Conservation (phyloP, 1,139 yeast genomes). For the Yamadazyma jaroonii region DNA sequence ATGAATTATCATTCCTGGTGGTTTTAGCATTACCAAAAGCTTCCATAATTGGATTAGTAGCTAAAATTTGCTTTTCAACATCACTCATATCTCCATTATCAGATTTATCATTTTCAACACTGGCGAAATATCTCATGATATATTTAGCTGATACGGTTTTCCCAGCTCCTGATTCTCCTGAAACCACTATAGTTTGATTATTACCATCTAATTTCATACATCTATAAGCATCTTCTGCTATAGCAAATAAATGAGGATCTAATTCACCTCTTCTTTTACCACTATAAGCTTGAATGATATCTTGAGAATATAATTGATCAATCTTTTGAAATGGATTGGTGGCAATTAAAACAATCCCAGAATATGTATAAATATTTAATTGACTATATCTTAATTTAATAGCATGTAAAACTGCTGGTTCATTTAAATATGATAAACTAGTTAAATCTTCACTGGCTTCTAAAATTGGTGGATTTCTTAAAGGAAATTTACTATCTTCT, state of each 20-base stretch:
- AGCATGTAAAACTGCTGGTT: slow-evolving; percentile 95
- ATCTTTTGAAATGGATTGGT: slow-evolving; percentile 93
- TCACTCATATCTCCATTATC: slow-evolving; percentile 69
- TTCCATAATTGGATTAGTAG: slow-evolving; percentile 98
- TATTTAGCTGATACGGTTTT: slow-evolving; percentile 96
- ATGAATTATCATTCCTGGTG: slow-evolving; percentile 94
- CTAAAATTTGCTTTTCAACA: slow-evolving; percentile 91
- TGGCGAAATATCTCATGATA: slow-evolving; percentile 96
- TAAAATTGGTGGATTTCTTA: slow-evolving; percentile 89
- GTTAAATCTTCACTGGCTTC: slow-evolving; percentile 96
- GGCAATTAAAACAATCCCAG: slow-evolving; percentile 96
- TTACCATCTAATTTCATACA: slow-evolving; percentile 83
- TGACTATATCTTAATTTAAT: slow-evolving; percentile 86
- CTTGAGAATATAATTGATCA: slow-evolving; percentile 87
- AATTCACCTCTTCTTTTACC: slow-evolving; percentile 90
- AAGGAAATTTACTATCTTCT: slow-evolving; percentile 55
- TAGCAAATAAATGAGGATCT: slow-evolving; percentile 96
- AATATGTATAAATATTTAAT: slow-evolving; percentile 88
- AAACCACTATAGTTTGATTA: slow-evolving; percentile 94
- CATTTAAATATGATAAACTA: slow-evolving; percentile 85
- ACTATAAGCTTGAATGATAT: slow-evolving; percentile 90
- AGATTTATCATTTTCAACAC: slow-evolving; percentile 76
- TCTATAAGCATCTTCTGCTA: slow-evolving; percentile 97
- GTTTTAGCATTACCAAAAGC: slow-evolving; percentile 99
- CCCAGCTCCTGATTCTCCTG: slow-evolving; percentile 99